These are phyloP conservation scores for Annulohypoxylon bovei DNA, from an alignment of 495 filamentous ascomycete genomes.

Conservation along the genomic window DNA sequence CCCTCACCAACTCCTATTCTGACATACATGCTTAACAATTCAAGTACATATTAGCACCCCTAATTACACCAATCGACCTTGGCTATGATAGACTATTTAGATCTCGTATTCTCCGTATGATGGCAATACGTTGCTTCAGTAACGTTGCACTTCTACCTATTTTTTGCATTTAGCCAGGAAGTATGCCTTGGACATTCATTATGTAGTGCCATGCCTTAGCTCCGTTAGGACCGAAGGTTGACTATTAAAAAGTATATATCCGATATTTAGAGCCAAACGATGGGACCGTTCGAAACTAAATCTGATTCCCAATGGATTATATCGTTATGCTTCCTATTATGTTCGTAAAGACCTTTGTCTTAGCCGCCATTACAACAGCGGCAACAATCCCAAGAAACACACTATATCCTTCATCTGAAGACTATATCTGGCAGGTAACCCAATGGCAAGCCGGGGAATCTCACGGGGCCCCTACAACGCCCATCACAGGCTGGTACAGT, in stretches of 20 bases:
- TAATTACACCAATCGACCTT: background rate
- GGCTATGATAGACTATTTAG: background rate
- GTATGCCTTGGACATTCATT: background rate
- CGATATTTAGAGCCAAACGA: background rate
- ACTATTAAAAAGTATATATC: background rate
- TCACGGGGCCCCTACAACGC: background rate
- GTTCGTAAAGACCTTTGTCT: background rate
- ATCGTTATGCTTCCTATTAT: background rate
- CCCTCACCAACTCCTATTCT: background rate
- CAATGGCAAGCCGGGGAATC: constrained; percentile 18
- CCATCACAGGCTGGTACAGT: constrained; percentile 4
- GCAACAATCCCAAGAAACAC: background rate
- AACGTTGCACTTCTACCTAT: constrained; percentile 1
- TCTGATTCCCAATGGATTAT: background rate
- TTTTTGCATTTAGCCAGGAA: constrained; percentile 11
- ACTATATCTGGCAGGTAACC: constrained; percentile 8
- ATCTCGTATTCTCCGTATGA: background rate
- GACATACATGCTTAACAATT: background rate
- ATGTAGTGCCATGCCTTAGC: background rate
- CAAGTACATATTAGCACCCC: background rate
- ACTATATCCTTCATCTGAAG: no score
- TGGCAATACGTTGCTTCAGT: background rate
- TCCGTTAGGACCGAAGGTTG: background rate
- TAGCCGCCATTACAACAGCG: background rate
- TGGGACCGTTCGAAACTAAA: background rate